Evolutionary conservation across 257 asterid genomes (phyloP).

Genomic region (Pogostemon cablin): DNA sequence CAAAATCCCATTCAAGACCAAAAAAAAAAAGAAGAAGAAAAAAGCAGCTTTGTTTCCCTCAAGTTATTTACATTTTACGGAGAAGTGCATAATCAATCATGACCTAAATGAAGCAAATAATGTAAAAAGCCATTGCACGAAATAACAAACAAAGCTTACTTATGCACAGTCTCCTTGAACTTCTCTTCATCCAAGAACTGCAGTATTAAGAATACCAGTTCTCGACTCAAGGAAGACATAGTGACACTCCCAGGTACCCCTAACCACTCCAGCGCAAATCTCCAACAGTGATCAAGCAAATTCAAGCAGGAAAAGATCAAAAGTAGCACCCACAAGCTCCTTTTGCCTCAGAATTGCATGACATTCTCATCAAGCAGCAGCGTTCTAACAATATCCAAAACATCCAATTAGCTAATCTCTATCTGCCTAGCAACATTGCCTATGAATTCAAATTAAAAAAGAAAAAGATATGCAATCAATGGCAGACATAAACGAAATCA

Average conservation of each 20-base stretch:
- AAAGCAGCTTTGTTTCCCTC: neutral
- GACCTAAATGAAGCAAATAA: constrained; percentile 8
- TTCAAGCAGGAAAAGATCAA: constrained; percentile 15
- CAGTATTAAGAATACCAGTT: constrained; percentile 91
- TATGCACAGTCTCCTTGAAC: constrained; percentile 95
- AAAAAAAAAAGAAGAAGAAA: neutral
- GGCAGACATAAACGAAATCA: constrained; percentile 26
- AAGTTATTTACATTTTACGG: neutral
- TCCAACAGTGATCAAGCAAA: constrained; percentile 43
- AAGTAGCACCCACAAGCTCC: constrained; percentile 20
- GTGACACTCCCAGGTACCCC: constrained; percentile 48
- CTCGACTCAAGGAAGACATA: constrained; percentile 97
- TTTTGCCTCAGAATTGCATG: constrained; percentile 5
- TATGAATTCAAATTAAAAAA: no score
- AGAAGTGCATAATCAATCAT: constrained; percentile 5
- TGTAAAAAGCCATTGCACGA: constrained; percentile 23
- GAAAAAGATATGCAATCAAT: neutral
- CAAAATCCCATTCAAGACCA: constrained; percentile 9
- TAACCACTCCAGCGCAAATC: constrained; percentile 92
- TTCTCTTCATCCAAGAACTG: constrained; percentile 98
- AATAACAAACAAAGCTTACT: constrained; percentile 48
- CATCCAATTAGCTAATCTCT: neutral
- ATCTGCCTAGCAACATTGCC: constrained; percentile 24
- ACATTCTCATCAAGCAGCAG: constrained; percentile 8
- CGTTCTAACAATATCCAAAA: neutral